Percentiles rank a stretch among this genome's conserved stretches.
These are phyloP conservation scores for Miscanthus lutarioriparius DNA, from an alignment of 176 grass and related monocot genomes.

Conservation along the genomic window DNA sequence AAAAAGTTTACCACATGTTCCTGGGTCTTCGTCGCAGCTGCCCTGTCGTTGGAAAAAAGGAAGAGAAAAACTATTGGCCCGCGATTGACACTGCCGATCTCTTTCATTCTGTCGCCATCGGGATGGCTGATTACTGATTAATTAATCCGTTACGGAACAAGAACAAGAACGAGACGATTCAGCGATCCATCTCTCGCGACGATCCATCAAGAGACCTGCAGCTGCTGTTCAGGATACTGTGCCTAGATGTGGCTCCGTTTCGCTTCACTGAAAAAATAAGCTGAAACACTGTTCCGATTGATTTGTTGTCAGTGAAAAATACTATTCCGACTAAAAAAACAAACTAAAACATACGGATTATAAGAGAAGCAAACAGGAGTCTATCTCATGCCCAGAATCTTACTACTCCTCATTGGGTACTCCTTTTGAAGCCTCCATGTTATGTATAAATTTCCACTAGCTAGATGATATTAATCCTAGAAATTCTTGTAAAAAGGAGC, in stretches of 20 bases:
- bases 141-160: background rate
- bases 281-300: too few species aligned
- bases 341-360: too few species aligned
- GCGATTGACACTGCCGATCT: background rate
- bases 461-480: too few species aligned
- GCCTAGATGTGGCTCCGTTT: background rate
- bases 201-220: conserved; percentile 9
- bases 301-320: too few species aligned
- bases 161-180: conserved; percentile 15
- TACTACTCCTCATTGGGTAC: too few species aligned
- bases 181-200: conserved; percentile 5
- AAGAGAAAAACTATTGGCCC: background rate
- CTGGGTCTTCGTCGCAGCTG: background rate
- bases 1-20: conserved; percentile 24
- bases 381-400: too few species aligned
- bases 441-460: too few species aligned
- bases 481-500: too few species aligned
- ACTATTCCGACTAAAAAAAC: too few species aligned
- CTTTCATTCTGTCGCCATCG: background rate
- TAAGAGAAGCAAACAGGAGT: too few species aligned
- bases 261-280: too few species aligned
- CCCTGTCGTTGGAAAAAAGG: background rate
- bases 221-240: background rate
- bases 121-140: background rate
- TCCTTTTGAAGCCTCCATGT: too few species aligned